Conservation (phyloP, 75 land plant genomes). For the Sequoia sempervirens region DNA sequence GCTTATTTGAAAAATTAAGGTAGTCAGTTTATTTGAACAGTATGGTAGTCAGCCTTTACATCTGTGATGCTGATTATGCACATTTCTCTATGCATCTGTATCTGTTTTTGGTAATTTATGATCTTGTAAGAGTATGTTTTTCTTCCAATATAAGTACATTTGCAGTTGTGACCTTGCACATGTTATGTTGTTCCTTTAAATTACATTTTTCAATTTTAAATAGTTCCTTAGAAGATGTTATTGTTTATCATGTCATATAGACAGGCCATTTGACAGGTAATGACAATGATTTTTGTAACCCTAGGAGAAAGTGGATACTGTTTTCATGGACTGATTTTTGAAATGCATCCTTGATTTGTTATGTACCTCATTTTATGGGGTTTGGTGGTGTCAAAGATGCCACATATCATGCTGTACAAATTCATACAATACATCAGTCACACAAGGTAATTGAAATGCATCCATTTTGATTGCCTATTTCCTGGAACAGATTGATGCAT, state of each 20-base stretch:
- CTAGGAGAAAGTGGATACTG: not conserved
- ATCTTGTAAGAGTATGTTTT: not conserved
- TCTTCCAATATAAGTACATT: not conserved
- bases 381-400: not conserved
- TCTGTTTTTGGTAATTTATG: not conserved
- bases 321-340: not conserved
- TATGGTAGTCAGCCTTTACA: not conserved
- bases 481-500: not conserved
- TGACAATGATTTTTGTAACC: not conserved
- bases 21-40: not conserved
- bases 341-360: not conserved
- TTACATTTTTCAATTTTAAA: not conserved
- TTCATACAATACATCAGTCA: not conserved
- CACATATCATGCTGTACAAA: too few relatives aligned
- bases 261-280: not conserved
- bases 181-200: not conserved
- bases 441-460: too few relatives aligned
- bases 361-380: not conserved
- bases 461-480: not conserved
- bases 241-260: not conserved
- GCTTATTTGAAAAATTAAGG: too few relatives aligned
- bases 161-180: not conserved
- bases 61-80: not conserved
- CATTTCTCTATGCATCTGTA: not conserved
- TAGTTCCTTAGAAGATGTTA: not conserved